Base-by-base conservation (phyloP, 805 yeast genomes). In the Henningerozyma blattae region DNA sequence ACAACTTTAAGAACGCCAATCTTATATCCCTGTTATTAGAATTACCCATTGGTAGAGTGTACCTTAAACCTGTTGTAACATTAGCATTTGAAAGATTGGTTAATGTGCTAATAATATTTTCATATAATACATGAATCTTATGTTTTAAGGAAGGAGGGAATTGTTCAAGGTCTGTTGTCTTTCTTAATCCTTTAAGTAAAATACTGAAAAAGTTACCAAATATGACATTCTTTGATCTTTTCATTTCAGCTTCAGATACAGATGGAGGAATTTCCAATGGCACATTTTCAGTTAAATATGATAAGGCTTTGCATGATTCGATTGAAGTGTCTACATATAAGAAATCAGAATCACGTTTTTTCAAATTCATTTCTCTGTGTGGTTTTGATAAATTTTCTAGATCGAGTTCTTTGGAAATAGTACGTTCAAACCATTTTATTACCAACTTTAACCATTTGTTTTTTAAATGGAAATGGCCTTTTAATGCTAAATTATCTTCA, bases 41-140 rank as follows among this genome's bases (percentile, higher is more conserved):
- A 46, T 75, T 82, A 0, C 93, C 91, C 50, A 84, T 67, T 0
- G 91, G 86, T 13, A 84, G 53, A 3, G 87, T 85, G 52, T 72
- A 73, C 34, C 73, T 74, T 45, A 85, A 59, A 6, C 94, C 94
- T 17, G 81, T 75, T 35, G 78, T 85, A 5, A 78, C 74, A 46
- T 85, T 85, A 4, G 83, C 68, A 44, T 72, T 75, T 30, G 85
- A 62, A 34, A 85, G 54, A 42, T 80, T 80, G 2, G 86, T 74
- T 32, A 84, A 61, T 15, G 82, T 74, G 16, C 63, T 59, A 34
- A 83, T 71, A 9, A 77, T 72, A 52, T 76, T 73, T 15, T 77
- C 82, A 15, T 75, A 67, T 20, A 84, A 64, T 7, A 60, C 54
- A 17, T 69, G 62, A 10, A 72, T 60, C 46, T 79, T 77, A 47